phyloP scores from a whole-genome alignment of 1,284 basidiomycete genomes.

The Schizophyllum amplum region DNA sequence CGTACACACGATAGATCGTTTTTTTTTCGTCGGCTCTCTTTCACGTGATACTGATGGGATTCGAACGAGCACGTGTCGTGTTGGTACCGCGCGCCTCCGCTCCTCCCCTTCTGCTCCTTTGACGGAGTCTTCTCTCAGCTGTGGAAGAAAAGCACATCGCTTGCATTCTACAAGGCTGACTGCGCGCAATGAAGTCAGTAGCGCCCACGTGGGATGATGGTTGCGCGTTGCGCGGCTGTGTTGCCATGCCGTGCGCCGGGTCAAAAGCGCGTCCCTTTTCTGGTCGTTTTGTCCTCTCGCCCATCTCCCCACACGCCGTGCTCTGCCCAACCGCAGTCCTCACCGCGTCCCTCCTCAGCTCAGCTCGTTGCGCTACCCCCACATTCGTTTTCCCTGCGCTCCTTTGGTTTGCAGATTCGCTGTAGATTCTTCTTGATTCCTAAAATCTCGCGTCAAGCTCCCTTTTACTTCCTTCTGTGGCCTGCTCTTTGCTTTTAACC shows the following conservation, averaged over 20 bases:
- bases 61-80: too few relatives aligned
- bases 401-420: background rate
- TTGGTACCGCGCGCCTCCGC: too few relatives aligned
- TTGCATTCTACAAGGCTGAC: background rate
- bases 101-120: too few relatives aligned
- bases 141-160: too few relatives aligned
- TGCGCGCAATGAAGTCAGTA: background rate
- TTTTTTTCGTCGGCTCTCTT: background rate
- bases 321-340: background rate
- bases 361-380: background rate
- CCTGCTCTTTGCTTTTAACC: too few relatives aligned
- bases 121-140: too few relatives aligned
- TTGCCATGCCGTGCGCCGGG: background rate
- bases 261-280: background rate
- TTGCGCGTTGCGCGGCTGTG: background rate
- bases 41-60: background rate
- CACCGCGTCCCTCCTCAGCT: background rate
- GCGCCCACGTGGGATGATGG: background rate
- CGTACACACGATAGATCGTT: conserved; percentile 15
- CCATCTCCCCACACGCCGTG: background rate
- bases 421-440: background rate
- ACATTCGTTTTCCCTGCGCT: background rate
- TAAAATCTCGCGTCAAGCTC: background rate
- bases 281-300: background rate
- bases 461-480: too few relatives aligned